These are phyloP conservation scores for Geotrichum klebahnii DNA, from an alignment of 1,139 yeast genomes.

Conservation along the genomic window DNA sequence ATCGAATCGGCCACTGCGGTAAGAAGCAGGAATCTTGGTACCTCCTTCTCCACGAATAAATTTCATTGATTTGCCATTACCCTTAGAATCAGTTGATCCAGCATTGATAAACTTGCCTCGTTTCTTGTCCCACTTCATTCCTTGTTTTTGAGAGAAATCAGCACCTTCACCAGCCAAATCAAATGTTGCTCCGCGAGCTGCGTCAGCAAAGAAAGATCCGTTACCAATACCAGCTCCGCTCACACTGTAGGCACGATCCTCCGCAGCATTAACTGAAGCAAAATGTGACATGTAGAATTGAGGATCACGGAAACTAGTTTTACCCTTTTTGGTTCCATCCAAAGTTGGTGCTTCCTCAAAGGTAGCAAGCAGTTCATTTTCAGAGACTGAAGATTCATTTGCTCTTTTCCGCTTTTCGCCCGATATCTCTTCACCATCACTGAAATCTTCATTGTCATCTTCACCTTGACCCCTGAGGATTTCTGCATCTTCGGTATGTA, in stretches of 20 bases:
- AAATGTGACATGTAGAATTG: constrained; percentile 81
- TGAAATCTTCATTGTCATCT: constrained; percentile 25
- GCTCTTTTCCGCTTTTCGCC: constrained; percentile 27
- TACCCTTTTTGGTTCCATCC: constrained; percentile 39
- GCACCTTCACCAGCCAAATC: constrained; percentile 73
- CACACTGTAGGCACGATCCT: constrained; percentile 70
- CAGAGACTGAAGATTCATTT: constrained; percentile 8
- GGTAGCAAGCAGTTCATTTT: constrained; percentile 15
- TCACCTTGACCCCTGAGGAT: constrained; percentile 47
- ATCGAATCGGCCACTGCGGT: constrained; percentile 85
- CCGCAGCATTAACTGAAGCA: constrained; percentile 65
- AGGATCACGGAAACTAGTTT: constrained; percentile 59
- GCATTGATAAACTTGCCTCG: constrained; percentile 85
- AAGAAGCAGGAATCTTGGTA: constrained; percentile 85
- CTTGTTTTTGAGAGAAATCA: constrained; percentile 55
- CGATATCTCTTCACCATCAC: constrained; percentile 52
- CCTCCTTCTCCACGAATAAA: constrained; percentile 95
- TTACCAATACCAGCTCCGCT: constrained; percentile 35
- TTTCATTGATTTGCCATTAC: constrained; percentile 42
- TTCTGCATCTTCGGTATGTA: constrained; percentile 71
- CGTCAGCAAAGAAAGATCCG: constrained; percentile 67
- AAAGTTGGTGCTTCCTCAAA: constrained; percentile 33
- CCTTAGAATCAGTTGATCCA: constrained; percentile 55
- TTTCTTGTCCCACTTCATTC: constrained; percentile 90
- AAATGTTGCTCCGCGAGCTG: constrained; percentile 78